Evolutionary conservation across 345 rosid species (phyloP).

Genomic region (Hibiscus mutabilis): DNA sequence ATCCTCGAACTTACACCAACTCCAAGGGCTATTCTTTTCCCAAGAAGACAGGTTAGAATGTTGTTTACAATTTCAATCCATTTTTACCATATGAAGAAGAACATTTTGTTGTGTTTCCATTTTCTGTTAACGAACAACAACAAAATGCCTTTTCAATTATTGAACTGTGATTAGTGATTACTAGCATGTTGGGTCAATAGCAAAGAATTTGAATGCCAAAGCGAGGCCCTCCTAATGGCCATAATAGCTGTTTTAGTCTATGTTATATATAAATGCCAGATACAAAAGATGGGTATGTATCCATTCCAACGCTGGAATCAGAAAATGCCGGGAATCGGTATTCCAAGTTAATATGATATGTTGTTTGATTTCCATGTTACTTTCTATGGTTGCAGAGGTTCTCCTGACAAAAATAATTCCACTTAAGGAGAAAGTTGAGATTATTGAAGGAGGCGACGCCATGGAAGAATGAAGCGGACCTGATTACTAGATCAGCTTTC

Average conservation of each 20-base stretch:
- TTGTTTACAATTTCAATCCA: neutral
- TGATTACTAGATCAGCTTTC: neutral
- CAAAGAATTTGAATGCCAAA: neutral
- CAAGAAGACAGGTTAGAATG: slow-evolving; percentile 57
- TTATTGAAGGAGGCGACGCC: slow-evolving; percentile 60
- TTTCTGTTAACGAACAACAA: neutral
- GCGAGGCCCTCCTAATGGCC: neutral
- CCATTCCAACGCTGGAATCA: no score
- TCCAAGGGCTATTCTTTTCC: slow-evolving; percentile 54
- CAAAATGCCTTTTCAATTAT: neutral
- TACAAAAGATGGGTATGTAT: neutral
- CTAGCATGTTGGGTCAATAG: neutral
- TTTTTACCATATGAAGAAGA: neutral
- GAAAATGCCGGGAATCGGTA: neutral
- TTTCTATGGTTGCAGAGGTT: slow-evolving; percentile 46
- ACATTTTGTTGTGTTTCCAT: neutral
- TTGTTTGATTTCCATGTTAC: slow-evolving; percentile 1
- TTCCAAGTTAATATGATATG: neutral
- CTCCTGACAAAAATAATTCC: slow-evolving; percentile 62
- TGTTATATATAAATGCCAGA: neutral
- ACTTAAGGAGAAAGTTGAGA: slow-evolving; percentile 44
- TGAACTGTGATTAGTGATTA: neutral
- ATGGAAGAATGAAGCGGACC: slow-evolving; percentile 55
- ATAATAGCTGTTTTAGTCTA: neutral
- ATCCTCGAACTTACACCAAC: slow-evolving; percentile 63